Conservation (phyloP, 1,284 basidiomycete genomes). For the Ceratobasidium sp. region DNA sequence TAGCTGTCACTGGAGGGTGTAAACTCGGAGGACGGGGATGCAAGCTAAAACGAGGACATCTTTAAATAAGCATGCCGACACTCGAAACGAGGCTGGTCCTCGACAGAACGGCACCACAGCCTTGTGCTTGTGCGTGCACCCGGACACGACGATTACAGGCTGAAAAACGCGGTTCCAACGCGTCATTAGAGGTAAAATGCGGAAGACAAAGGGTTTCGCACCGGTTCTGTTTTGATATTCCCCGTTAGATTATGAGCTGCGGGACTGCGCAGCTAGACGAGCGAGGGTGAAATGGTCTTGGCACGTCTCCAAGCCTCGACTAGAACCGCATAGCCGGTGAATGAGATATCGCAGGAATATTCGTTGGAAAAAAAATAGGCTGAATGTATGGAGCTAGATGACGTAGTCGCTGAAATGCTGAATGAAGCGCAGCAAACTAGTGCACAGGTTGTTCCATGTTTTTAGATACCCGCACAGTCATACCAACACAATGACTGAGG, state of each 20-base stretch:
- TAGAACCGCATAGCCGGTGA: neutral
- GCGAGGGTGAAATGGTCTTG: neutral
- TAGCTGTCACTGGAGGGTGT: neutral
- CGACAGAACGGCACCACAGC: neutral
- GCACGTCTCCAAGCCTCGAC: neutral
- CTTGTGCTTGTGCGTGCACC: neutral
- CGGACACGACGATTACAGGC: neutral
- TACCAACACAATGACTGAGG: neutral
- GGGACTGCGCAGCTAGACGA: conserved; percentile 17
- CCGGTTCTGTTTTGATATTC: conserved; percentile 6
- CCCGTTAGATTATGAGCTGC: conserved; percentile 17
- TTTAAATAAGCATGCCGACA: neutral
- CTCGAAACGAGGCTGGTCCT: neutral
- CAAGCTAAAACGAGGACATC: conserved; percentile 5
- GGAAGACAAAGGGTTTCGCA: neutral
- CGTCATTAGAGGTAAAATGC: neutral
- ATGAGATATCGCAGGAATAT: neutral
- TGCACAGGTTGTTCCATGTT: neutral
- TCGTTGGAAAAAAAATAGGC: conserved; percentile 6
- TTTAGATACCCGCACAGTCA: neutral
- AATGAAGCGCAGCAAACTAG: neutral
- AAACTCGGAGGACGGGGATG: neutral
- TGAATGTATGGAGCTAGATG: neutral
- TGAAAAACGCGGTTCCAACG: conserved; percentile 6
- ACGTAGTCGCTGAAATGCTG: neutral